Base-by-base conservation (phyloP, 176 grass and related monocot genomes). In the Ensete ventricosum region DNA sequence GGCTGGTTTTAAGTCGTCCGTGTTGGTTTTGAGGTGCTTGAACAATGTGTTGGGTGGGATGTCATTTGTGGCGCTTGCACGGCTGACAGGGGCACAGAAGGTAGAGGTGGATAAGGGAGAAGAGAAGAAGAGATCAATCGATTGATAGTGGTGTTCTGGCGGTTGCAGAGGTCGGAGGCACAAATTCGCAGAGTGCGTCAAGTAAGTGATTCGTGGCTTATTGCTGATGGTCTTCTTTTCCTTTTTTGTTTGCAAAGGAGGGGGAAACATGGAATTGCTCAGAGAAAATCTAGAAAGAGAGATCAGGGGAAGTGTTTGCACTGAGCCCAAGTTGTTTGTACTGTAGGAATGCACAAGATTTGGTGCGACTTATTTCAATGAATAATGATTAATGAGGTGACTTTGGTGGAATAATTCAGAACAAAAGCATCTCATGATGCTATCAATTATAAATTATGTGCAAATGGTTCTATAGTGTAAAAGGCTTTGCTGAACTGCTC, bases 41-140 rank as follows among this genome's bases (percentile, higher is more conserved):
- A 75, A 75, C 52, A 75, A 75, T 75, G 73, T 75, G 9, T 34
- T 75, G 53, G 73, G 73, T 60, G 73, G 73, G 26, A 75, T 75
- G 73, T 49, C 73, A n/a, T 75, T 75, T 58, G 73, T 75, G 24
- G 1, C 60, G 26, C 73, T 75, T 6, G 73, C 73, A 9, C 20
- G 73, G 24, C 25, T 75, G 25, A 75, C 73, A 0, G 73, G 73
- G 27, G 58, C 73, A 5, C 73, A 75, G 26, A 75, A 75, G 54
- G 26, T 75, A 14, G 54, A 75, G 24, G 54, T 1, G 14, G 73
- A 59, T 20, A 75, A 75, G 73, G 14, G 14, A 29, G 54, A 75
- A 43, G 25, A 58, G 54, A 60, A 59, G 55, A 25, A 75, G 54
- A 59, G 2, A 13, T 48, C 59, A 26, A 48, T 60, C 59, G 54